Evolutionary conservation across 768 basidiomycete species (phyloP).

Genomic region (Tulasnella sp.): DNA sequence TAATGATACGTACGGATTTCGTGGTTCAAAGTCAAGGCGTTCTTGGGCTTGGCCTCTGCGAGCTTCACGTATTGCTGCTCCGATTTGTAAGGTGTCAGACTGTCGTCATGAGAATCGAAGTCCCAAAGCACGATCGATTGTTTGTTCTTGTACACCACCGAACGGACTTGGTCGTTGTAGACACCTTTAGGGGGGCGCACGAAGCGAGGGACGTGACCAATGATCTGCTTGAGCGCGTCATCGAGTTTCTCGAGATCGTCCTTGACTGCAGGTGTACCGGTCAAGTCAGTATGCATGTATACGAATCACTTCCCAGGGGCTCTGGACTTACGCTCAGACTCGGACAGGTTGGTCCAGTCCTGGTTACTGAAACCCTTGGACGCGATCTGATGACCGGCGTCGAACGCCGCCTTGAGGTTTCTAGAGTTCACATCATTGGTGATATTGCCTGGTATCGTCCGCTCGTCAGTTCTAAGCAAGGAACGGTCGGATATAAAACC

Average conservation of each 20-base stretch:
- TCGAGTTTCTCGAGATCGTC: background rate
- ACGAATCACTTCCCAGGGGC: no score
- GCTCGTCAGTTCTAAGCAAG: background rate
- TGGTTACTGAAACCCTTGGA: background rate
- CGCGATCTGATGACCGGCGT: conserved; percentile 13
- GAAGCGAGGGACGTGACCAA: conserved; percentile 10
- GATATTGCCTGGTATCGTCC: no score
- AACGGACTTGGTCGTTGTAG: background rate
- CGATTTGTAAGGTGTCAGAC: background rate
- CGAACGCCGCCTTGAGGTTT: background rate
- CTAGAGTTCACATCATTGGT: background rate
- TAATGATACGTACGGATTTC: conserved; percentile 16
- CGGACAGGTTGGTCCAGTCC: background rate
- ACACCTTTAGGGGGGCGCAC: conserved; percentile 15
- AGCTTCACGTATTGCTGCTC: background rate
- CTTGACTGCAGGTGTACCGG: background rate
- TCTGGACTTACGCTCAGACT: background rate
- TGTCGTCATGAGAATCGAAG: conserved; percentile 13
- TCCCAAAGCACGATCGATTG: conserved; percentile 14
- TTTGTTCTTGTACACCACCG: background rate
- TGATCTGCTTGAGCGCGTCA: conserved; percentile 5
- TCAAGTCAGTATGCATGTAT: background rate
- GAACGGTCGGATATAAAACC: background rate
- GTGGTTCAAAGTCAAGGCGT: conserved; percentile 18
- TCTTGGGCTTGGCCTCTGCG: background rate